phyloP scores from a whole-genome alignment of 352 stramenopile species.

The Blastocystis sp. region DNA sequence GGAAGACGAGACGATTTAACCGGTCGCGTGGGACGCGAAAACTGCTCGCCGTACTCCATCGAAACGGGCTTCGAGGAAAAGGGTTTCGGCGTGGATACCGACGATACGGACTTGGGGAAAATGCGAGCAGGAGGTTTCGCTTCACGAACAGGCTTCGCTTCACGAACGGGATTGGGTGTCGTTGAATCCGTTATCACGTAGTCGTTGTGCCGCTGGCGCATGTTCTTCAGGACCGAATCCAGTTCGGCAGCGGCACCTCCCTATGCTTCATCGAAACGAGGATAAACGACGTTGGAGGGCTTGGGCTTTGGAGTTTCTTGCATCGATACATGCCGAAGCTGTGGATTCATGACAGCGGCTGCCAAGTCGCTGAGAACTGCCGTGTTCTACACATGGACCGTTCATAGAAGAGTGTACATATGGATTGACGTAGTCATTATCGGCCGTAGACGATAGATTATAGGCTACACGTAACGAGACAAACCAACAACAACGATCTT shows the following conservation, averaged over 20 bases:
- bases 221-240: not conserved
- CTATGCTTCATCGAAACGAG: not conserved
- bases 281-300: too few relatives aligned
- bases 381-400: not conserved
- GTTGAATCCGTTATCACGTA: not conserved
- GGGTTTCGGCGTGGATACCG: not conserved
- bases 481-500: not conserved
- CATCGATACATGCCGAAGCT: not conserved
- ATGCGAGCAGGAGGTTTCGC: too few relatives aligned
- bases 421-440: not conserved
- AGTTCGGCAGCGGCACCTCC: not conserved
- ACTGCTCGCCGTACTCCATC: constrained; percentile 11
- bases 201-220: not conserved
- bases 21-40: not conserved
- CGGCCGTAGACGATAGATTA: not conserved
- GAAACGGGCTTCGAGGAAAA: not conserved
- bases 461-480: not conserved
- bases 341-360: not conserved
- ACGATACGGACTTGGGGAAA: not conserved
- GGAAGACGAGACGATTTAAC: too few relatives aligned
- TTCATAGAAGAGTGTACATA: not conserved
- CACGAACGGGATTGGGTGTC: not conserved
- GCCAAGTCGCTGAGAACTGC: not conserved
- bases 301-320: too few relatives aligned
- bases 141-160: not conserved